Percentiles rank a stretch among this genome's conserved stretches.
These are phyloP conservation scores for Didymella sp. DNA, from an alignment of 2,329 filamentous ascomycete species.

Conservation along the genomic window DNA sequence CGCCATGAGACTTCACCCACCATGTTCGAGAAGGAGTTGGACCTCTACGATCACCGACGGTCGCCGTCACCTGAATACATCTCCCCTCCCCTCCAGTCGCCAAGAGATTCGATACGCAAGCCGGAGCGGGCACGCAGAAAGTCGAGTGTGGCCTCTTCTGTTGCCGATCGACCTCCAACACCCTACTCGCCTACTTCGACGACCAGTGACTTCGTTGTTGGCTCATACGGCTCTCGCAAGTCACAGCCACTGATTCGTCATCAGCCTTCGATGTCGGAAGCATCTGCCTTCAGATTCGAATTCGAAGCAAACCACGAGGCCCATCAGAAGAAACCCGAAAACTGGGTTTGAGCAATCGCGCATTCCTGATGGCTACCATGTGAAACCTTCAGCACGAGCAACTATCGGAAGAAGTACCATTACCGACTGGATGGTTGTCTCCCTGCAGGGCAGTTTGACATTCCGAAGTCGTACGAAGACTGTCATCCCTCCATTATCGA, in stretches of 20 bases:
- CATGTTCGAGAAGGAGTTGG: conserved; percentile 47
- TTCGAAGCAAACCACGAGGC: conserved; percentile 37
- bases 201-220: conserved; percentile 36
- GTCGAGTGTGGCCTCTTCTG: conserved; percentile 44
- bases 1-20: conserved; percentile 38
- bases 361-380: conserved; percentile 13
- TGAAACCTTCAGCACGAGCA: conserved; percentile 11
- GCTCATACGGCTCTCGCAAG: conserved; percentile 36
- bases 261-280: conserved; percentile 49
- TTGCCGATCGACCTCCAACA: conserved; percentile 49
- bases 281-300: conserved; percentile 48
- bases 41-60: conserved; percentile 35
- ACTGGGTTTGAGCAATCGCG: conserved; percentile 28
- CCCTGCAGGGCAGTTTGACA: conserved; percentile 13
- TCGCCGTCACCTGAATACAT: conserved; percentile 39
- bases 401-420: conserved; percentile 9
- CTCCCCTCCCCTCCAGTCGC: conserved; percentile 29
- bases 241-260: conserved; percentile 40
- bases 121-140: conserved; percentile 46
- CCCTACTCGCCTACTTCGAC: conserved; percentile 49
- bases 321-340: conserved; percentile 24
- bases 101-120: conserved; percentile 40
- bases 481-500: conserved; percentile 14
- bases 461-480: conserved; percentile 9
- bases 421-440: conserved; percentile 13